Evolutionary conservation across 2,329 filamentous ascomycete species (phyloP).

Genomic region (Stagonosporopsis vannaccii): DNA sequence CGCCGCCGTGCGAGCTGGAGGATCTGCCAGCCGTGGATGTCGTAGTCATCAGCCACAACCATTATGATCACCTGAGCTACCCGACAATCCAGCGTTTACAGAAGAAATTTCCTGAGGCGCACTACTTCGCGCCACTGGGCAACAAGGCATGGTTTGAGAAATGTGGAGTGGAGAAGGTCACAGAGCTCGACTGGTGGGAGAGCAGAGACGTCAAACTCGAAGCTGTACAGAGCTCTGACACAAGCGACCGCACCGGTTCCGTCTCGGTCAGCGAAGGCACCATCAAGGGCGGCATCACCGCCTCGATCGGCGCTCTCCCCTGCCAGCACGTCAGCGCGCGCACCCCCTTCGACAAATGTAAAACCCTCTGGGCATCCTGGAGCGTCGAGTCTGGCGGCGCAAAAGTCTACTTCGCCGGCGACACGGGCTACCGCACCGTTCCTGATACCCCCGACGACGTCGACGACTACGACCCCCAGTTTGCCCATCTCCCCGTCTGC

Average conservation of each 20-base stretch:
- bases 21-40: slow-evolving; percentile 81
- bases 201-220: slow-evolving; percentile 75
- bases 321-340: slow-evolving; percentile 83
- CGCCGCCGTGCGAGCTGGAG: slow-evolving; percentile 75
- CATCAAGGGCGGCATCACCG: slow-evolving; percentile 62
- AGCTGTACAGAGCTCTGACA: slow-evolving; percentile 4
- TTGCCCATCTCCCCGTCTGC: slow-evolving; percentile 70
- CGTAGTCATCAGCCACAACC: slow-evolving; percentile 83
- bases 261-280: slow-evolving; percentile 13
- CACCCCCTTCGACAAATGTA: slow-evolving; percentile 71
- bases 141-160: slow-evolving; percentile 82
- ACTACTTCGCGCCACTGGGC: slow-evolving; percentile 88
- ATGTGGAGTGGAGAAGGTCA: slow-evolving; percentile 76
- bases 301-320: slow-evolving; percentile 78
- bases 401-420: slow-evolving; percentile 86
- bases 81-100: slow-evolving; percentile 75
- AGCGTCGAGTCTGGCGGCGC: slow-evolving; percentile 74
- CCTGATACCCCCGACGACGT: slow-evolving; percentile 66
- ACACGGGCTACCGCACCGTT: slow-evolving; percentile 88
- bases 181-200: slow-evolving; percentile 96
- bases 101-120: slow-evolving; percentile 74
- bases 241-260: slow-evolving; percentile 12
- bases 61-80: slow-evolving; percentile 91
- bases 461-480: slow-evolving; percentile 76
- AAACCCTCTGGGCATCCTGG: slow-evolving; percentile 91